A percentile compares a stretch with the other conserved stretches of the same genome.
Evolutionary conservation across 805 yeast genomes (phyloP).

Genomic region (Jamesozyma lodderae): DNA sequence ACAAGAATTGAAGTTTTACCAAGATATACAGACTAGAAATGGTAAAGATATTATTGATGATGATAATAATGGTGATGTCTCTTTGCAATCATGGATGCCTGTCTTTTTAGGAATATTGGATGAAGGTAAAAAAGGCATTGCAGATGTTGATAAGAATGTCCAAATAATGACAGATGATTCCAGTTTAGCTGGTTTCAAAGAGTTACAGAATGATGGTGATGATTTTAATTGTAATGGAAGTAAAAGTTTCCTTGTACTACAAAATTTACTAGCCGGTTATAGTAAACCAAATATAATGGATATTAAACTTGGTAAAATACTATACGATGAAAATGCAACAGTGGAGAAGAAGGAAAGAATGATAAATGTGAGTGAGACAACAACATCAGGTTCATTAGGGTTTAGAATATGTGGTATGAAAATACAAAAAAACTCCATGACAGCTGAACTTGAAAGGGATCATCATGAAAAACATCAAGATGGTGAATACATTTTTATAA

Average conservation of each 20-base stretch:
- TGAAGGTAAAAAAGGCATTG: slow-evolving; percentile 14
- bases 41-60: slow-evolving; percentile 5
- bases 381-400: slow-evolving; percentile 74
- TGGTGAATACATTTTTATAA: slow-evolving; percentile 41
- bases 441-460: slow-evolving; percentile 13
- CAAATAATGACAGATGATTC: slow-evolving; percentile 6
- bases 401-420: slow-evolving; percentile 89
- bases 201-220: background rate
- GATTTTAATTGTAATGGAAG: background rate
- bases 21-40: slow-evolving; percentile 10
- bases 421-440: slow-evolving; percentile 26
- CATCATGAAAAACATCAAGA: slow-evolving; percentile 17
- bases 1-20: slow-evolving; percentile 73
- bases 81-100: slow-evolving; percentile 25
- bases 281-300: slow-evolving; percentile 66
- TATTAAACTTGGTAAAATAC: slow-evolving; percentile 64
- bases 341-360: slow-evolving; percentile 56
- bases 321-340: slow-evolving; percentile 56
- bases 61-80: slow-evolving; percentile 15
- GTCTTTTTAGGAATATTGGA: slow-evolving; percentile 23
- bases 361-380: slow-evolving; percentile 49
- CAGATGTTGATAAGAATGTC: slow-evolving; percentile 3
- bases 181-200: background rate
- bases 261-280: slow-evolving; percentile 58
- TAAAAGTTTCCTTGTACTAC: slow-evolving; percentile 50